Percentiles rank a stretch among this genome's conserved stretches.
phyloP scores from a whole-genome alignment of 225 moss, liverwort and hornwort genomes.

The Physcomitrellopsis africana region DNA sequence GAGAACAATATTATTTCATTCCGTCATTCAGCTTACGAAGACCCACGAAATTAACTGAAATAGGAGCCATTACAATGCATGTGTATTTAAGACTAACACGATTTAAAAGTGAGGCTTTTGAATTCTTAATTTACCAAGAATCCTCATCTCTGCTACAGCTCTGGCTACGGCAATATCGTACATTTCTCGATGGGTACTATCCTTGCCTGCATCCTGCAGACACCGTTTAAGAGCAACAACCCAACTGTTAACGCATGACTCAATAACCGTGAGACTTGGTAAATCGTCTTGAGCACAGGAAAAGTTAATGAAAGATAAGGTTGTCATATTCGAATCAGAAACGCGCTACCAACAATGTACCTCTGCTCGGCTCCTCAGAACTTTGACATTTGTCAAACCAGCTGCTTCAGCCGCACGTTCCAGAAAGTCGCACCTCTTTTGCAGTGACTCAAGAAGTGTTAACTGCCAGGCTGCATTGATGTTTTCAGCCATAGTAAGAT shows the following conservation, averaged over 20 bases:
- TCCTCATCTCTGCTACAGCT: conserved; percentile 97
- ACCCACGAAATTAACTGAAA: neutral
- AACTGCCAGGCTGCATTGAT: conserved; percentile 89
- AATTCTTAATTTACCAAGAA: conserved; percentile 64
- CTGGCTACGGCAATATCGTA: conserved; percentile 92
- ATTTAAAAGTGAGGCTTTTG: neutral
- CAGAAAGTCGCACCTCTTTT: conserved; percentile 92
- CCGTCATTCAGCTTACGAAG: conserved; percentile 1
- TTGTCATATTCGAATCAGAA: conserved; percentile 1
- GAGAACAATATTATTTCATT: conserved; percentile 13
- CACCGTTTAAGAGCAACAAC: neutral
- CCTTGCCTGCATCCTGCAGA: conserved; percentile 76
- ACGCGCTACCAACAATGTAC: conserved; percentile 53
- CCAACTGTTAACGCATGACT: neutral
- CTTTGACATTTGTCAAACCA: conserved; percentile 69
- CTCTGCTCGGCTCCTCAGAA: conserved; percentile 87
- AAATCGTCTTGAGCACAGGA: neutral
- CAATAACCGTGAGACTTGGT: neutral
- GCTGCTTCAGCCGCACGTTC: conserved; percentile 66
- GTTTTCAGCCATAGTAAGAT: conserved; percentile 37
- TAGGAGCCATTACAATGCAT: neutral
- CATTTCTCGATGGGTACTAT: conserved; percentile 61
- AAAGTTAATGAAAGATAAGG: conserved; percentile 4
- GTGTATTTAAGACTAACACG: neutral
- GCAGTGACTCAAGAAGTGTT: conserved; percentile 89